A percentile compares a stretch with the other conserved stretches of the same genome.
Evolutionary conservation across 345 rosid species (phyloP).

Genomic region (Pistacia atlantica): DNA sequence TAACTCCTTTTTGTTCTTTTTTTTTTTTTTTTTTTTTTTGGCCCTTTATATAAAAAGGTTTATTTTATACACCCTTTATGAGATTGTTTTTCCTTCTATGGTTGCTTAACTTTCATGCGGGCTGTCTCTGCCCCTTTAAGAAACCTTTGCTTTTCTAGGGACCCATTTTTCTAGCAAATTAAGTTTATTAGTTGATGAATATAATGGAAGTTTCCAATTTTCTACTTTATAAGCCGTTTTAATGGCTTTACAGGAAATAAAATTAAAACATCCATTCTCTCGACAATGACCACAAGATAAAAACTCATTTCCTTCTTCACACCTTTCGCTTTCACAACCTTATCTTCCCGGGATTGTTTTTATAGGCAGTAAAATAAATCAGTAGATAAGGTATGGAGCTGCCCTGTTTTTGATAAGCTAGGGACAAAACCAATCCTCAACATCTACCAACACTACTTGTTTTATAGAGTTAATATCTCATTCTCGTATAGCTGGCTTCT

Average conservation of each 20-base stretch:
- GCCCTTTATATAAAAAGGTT: no score
- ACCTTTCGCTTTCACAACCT: conserved; percentile 17
- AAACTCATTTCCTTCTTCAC: neutral
- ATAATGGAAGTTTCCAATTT: no score
- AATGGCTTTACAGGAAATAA: neutral
- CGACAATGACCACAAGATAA: neutral
- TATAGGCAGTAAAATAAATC: neutral
- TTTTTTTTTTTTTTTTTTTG: no score
- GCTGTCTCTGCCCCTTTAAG: neutral
- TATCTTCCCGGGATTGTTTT: neutral
- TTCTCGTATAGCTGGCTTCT: no score
- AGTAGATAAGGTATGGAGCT: neutral
- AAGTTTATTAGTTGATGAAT: no score
- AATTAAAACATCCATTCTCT: neutral
- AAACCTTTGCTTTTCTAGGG: neutral
- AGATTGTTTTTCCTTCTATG: neutral
- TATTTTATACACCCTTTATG: no score
- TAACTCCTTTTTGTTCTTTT: no score
- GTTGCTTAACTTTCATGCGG: neutral
- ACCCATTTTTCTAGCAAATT: neutral
- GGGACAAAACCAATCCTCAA: neutral
- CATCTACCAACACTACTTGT: no score
- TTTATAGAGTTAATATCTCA: no score
- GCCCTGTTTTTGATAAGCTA: neutral
- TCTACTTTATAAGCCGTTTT: neutral